phyloP scores from a whole-genome alignment of 2,329 filamentous ascomycete species.

The Penicillium sp. region DNA sequence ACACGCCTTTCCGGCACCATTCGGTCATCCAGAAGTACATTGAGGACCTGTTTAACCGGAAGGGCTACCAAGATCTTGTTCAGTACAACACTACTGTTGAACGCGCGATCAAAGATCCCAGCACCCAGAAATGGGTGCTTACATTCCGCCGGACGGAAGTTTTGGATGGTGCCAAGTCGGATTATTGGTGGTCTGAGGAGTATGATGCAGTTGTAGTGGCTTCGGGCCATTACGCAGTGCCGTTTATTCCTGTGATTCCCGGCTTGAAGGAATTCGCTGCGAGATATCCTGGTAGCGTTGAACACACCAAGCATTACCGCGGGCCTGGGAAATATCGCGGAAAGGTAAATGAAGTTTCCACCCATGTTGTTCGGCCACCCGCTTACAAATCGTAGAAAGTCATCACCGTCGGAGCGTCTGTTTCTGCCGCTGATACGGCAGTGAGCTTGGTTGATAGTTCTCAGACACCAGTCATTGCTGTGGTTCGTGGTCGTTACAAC shows the following conservation, averaged over 20 bases:
- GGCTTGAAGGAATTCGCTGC: constrained; percentile 43
- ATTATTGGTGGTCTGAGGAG: constrained; percentile 62
- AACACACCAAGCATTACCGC: constrained; percentile 45
- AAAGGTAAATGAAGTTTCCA: constrained; percentile 24
- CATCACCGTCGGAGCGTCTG: constrained; percentile 62
- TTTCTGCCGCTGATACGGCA: constrained; percentile 63
- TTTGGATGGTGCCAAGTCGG: constrained; percentile 31
- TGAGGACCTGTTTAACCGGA: constrained; percentile 53
- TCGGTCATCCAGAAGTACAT: constrained; percentile 57
- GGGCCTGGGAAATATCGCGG: constrained; percentile 40
- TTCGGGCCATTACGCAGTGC: constrained; percentile 60
- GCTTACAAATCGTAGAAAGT: constrained; percentile 47
- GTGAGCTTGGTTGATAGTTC: constrained; percentile 51
- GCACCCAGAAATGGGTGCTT: constrained; percentile 52
- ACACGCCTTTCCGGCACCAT: constrained; percentile 63
- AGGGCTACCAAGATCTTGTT: constrained; percentile 51
- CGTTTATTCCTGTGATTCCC: constrained; percentile 48
- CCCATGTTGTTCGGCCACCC: neutral
- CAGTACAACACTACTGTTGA: constrained; percentile 60
- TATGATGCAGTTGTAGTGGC: constrained; percentile 63
- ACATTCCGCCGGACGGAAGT: constrained; percentile 46
- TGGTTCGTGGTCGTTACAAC: constrained; percentile 54
- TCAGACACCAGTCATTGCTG: constrained; percentile 51
- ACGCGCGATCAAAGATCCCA: constrained; percentile 50
- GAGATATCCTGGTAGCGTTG: constrained; percentile 38